Evolutionary conservation across 2,329 filamentous ascomycete genomes (phyloP).

Genomic region (Penicillium sp.): DNA sequence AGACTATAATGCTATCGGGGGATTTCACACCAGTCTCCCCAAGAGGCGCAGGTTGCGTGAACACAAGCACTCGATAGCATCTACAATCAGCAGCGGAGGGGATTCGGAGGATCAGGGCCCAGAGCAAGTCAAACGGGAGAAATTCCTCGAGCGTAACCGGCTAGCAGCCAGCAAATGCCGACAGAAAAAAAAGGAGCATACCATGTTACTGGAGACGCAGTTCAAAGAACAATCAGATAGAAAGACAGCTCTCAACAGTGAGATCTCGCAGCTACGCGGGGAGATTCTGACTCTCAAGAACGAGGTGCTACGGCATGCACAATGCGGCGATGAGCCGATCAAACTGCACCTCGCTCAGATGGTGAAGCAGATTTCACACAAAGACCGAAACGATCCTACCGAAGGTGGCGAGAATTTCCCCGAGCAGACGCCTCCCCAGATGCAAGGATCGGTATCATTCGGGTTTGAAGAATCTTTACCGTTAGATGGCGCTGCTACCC

Average conservation of each 20-base stretch:
- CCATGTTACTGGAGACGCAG: constrained; percentile 45
- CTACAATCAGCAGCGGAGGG: constrained; percentile 21
- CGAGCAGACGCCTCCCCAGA: not conserved
- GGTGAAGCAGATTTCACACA: constrained; percentile 34
- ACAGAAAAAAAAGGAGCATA: constrained; percentile 60
- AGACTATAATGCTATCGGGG: constrained; percentile 1
- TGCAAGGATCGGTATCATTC: constrained; percentile 23
- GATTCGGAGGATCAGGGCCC: constrained; percentile 21
- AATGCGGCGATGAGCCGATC: constrained; percentile 36
- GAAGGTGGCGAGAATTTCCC: not conserved
- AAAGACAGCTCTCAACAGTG: constrained; percentile 27
- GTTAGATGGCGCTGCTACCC: constrained; percentile 21
- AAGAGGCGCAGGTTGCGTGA: constrained; percentile 21
- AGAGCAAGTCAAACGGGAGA: constrained; percentile 41
- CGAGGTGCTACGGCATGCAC: constrained; percentile 36
- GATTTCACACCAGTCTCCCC: not conserved
- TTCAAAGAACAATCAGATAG: constrained; percentile 34
- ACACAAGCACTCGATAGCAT: constrained; percentile 16
- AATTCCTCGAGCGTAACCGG: constrained; percentile 57
- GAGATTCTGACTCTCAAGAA: constrained; percentile 38
- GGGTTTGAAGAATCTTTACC: constrained; percentile 31
- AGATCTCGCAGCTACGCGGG: constrained; percentile 33
- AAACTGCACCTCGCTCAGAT: constrained; percentile 34
- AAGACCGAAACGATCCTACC: constrained; percentile 18
- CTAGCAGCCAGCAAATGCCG: constrained; percentile 59